These are phyloP conservation scores for Przewalskia tangutica DNA, from an alignment of 257 asterid genomes.

Conservation along the genomic window DNA sequence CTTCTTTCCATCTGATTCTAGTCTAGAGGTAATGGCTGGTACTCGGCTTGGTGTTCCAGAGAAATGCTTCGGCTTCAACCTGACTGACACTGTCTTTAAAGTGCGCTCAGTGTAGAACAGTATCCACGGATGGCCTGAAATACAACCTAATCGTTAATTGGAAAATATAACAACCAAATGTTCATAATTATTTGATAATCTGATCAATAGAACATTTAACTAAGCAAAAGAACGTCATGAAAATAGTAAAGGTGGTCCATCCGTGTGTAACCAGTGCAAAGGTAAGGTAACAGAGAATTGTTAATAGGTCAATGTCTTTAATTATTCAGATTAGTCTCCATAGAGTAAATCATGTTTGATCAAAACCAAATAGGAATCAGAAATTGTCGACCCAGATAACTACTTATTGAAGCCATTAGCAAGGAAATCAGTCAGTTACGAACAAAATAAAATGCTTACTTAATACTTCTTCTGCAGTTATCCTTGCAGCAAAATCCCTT, in stretches of 20 bases:
- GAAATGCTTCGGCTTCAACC: slow-evolving; percentile 22
- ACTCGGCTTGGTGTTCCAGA: slow-evolving; percentile 11
- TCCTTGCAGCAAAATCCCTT: slow-evolving; percentile 33
- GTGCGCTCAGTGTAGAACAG: slow-evolving; percentile 33
- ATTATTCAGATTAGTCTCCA: not conserved
- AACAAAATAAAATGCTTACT: slow-evolving; percentile 17
- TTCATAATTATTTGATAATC: not conserved
- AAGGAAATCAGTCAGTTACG: not conserved
- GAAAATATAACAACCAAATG: not conserved
- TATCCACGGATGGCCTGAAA: slow-evolving; percentile 48
- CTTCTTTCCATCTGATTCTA: slow-evolving; percentile 4
- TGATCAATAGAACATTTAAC: not conserved
- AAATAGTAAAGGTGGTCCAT: not conserved
- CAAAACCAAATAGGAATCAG: not conserved
- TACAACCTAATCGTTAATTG: not conserved
- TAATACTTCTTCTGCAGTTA: slow-evolving; percentile 38
- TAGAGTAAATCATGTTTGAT: not conserved
- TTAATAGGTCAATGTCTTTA: not conserved
- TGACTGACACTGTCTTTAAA: slow-evolving; percentile 17
- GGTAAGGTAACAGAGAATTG: not conserved
- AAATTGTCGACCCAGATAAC: not conserved
- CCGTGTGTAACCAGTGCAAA: not conserved
- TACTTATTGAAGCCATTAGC: not conserved
- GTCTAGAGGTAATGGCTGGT: slow-evolving; percentile 15
- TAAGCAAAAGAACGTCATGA: not conserved